A percentile compares a stretch with the other conserved stretches of the same genome.
These are phyloP conservation scores for Amniculicola lignicola DNA, from an alignment of 495 filamentous ascomycete genomes.

Conservation along the genomic window DNA sequence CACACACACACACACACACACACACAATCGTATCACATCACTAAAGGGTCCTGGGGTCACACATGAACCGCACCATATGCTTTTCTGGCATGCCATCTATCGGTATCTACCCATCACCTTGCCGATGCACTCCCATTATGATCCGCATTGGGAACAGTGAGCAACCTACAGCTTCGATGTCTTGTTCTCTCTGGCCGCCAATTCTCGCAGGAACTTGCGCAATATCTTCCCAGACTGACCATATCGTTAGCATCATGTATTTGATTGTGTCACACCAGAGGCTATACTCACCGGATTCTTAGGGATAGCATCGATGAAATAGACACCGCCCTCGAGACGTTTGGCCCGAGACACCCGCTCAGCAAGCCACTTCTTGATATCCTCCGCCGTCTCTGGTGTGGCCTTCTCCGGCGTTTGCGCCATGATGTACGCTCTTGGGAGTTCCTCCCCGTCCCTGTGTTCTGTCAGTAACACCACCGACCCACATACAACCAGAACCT, in stretches of 20 bases:
- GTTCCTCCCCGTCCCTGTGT: slow-evolving; percentile 39
- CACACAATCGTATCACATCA: no score
- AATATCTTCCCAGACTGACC: slow-evolving; percentile 43
- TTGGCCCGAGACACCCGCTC: slow-evolving; percentile 37
- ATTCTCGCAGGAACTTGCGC: slow-evolving; percentile 39
- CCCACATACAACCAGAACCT: slow-evolving; percentile 6
- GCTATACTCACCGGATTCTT: slow-evolving; percentile 41
- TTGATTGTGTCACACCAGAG: not conserved
- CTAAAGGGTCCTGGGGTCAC: no score
- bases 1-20: no score
- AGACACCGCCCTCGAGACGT: slow-evolving; percentile 39
- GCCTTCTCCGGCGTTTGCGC: slow-evolving; percentile 21
- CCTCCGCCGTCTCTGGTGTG: slow-evolving; percentile 24
- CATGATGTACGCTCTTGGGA: slow-evolving; percentile 42
- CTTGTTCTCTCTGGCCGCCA: slow-evolving; percentile 34
- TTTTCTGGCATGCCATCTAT: no score
- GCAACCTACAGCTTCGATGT: slow-evolving; percentile 18
- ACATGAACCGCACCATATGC: no score
- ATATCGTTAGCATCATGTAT: not conserved
- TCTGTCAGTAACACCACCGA: slow-evolving; percentile 1
- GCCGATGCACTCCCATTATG: no score
- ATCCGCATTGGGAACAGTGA: not conserved
- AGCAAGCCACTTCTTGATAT: slow-evolving; percentile 37
- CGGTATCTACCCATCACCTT: no score
- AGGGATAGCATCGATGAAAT: slow-evolving; percentile 38